Evolutionary conservation across 192 early-diverging fungal genomes (phyloP), one percentile per base, ranked within the genome.

Genomic region (Thamnidium elegans): DNA sequence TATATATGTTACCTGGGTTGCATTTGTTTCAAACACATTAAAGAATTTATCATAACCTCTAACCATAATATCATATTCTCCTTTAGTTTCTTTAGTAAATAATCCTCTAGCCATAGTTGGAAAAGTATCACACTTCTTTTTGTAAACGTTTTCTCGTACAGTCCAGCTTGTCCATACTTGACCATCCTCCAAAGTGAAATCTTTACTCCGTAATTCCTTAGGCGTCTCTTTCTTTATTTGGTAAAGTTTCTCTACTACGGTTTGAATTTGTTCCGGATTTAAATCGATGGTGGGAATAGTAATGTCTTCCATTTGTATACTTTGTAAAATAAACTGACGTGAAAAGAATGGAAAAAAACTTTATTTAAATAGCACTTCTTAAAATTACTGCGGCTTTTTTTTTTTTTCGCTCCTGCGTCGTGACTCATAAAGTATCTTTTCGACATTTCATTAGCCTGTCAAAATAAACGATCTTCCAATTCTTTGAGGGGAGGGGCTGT

Each of bases 11-110:
- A 84, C 83, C 66, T 69, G 59, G 7, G 89, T 90, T 32, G 65
- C 69, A 7, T 69, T 19, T 13, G 87, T 84, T 55, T 93, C 92
- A 13, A 75, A 75, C 43, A 92, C 47, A 63, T 96, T 96, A 72
- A 96, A 99, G 72, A 99, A 99, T 80, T 99, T 98, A 81, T 98
- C 87, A 78, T 98, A 98, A 30, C 96, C 96, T n/a, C 96, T 82
- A 15, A 88, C 81, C 15, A 86, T 76, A 71, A 98, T 92, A 8
- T 69, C 63, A 64, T 84, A 72, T 7, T 55, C 53, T 4, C 72
- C 45, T 14, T 74, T 70, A 15, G 39, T 48, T 17, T 45, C 17
- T 21, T 51, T 55, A 1, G 90, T 90, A 48, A 97, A 97, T 34
- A 97, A 65, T 0, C 95, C 95, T 43, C 95, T 84, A 4, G 93